Base-by-base conservation (phyloP, 768 basidiomycete genomes). In the Boletus subparvulus region DNA sequence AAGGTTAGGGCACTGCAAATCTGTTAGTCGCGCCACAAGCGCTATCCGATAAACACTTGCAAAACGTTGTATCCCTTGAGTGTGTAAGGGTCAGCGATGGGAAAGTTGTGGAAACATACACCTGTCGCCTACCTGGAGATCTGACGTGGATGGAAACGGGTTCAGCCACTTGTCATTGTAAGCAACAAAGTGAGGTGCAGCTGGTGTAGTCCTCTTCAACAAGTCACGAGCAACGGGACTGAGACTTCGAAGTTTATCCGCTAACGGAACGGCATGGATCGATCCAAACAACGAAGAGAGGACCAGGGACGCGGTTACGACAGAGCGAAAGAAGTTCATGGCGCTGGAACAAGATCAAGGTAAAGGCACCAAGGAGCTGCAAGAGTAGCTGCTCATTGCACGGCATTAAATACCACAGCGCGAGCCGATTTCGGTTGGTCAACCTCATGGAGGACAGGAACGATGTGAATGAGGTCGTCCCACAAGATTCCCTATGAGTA, bases 141-240 rank as follows among this genome's bases (percentile, higher is more conserved):
- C 63, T 28, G 82, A 73, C 6, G 74, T 68, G 2, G 73, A 65
- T 3, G 86, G 84, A 0, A 68, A 65, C 1, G 80, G 79, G 50
- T 69, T 73, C 13, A 80, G 74, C 53, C 67, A 83, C 19, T 55
- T 52, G 50, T 79, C 78, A 43, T 74, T 72, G 63, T 79, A 79
- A 14, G 71, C 65, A 26, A 78, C 41, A 42, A 75, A 86, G 59
- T 79, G 75, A 26, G 86, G 85, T 1, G 83, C 73, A 21, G 77
- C 75, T 0, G 78, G 76, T 1, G 59, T 65, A 3, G 67, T 28
- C 28, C 54, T 58, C 60, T 57, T 65, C 9, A 69, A 39, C 8
- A 70, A 14, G 35, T 60, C 55, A 43, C 62, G 69, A 26, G 70
- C 65, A 19, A 21, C 1, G 2, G 60, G 60, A 48, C 58, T 72